Base-by-base conservation (phyloP, 2,329 filamentous ascomycete species). In the Trichophyton simii region DNA sequence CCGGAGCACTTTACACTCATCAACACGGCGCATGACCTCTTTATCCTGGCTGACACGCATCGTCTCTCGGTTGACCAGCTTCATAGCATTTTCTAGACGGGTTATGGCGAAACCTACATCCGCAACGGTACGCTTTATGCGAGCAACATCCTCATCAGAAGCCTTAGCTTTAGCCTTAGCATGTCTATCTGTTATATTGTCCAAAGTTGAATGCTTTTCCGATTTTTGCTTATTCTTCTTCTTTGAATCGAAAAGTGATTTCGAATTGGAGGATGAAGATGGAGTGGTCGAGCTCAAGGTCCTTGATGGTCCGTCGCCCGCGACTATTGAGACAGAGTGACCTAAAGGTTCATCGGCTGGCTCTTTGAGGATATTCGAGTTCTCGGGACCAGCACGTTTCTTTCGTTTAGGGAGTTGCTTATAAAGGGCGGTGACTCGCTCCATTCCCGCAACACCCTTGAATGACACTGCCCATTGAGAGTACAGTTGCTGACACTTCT, bases 31-130 rank as follows among this genome's bases (percentile, higher is more conserved):
- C 62, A 89, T 81, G 0, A 90, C 89, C 62, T 84, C 80, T 6
- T 81, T 72, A 66, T 97, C 95, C 42, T 95, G 87, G 4, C 91
- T 96, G 36, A 97, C 91, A 2, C 88, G 87, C 73, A 95, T 86
- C 57, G 79, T 82, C 72, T 97, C 94, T 63, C 94, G 86, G 72
- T 97, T 96, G 75, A 96, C 91, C 60, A 87, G 85, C 72, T 94
- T 91, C 42, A 99, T 79, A 0, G 87, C 84, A 70, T 99, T 97
- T 70, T 87, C 81, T 44, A 99, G 79, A 71, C 95, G 96, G 0
- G 89, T 96, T n/a, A 90, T 87, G 2, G 91, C 89, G 44, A 97
- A 88, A 0, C 89, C 91, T 0, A 91, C 85, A 55, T 92, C 89
- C 2, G 92, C 94, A 65, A 99, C 91, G n/a, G 87, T 84, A 64